These are phyloP conservation scores for Blastocystis sp. DNA, from an alignment of 352 stramenopile species.

Conservation along the genomic window DNA sequence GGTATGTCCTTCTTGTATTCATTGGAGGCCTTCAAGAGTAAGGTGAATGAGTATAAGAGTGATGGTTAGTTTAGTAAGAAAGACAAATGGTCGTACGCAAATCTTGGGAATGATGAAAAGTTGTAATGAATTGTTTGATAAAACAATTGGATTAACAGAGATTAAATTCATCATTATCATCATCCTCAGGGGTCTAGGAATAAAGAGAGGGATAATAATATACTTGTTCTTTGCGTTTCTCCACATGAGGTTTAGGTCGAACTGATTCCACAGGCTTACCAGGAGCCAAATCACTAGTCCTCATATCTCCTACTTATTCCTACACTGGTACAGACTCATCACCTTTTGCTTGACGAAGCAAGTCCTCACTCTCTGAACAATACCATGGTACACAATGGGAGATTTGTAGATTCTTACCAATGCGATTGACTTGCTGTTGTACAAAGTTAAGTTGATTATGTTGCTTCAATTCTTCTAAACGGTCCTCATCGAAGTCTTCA, in stretches of 20 bases:
- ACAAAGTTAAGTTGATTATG: constrained; percentile 63
- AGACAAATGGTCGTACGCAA: constrained; percentile 62
- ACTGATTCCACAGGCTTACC: not conserved
- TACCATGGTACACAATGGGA: not conserved
- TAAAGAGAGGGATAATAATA: no score
- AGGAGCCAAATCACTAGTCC: constrained; percentile 15
- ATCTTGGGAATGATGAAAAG: constrained; percentile 42
- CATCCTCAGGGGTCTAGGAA: not conserved
- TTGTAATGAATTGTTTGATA: constrained; percentile 37
- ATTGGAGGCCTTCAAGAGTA: constrained; percentile 48
- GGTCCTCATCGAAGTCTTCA: constrained; percentile 66
- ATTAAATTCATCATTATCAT: constrained; percentile 47
- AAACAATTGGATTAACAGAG: constrained; percentile 33
- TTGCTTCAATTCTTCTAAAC: constrained; percentile 36
- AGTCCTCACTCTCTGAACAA: constrained; percentile 19
- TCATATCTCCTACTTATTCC: not conserved
- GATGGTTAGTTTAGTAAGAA: constrained; percentile 37
- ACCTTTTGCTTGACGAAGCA: constrained; percentile 21
- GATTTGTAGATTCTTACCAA: constrained; percentile 51
- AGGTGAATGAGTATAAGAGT: not conserved
- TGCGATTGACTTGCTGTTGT: constrained; percentile 66
- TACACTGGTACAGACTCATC: constrained; percentile 29
- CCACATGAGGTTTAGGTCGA: no score
- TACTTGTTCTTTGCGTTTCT: constrained; percentile 2
- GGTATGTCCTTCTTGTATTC: constrained; percentile 38